Conservation (phyloP, 2,329 filamentous ascomycete genomes). For the Penicillium nordicum region DNA sequence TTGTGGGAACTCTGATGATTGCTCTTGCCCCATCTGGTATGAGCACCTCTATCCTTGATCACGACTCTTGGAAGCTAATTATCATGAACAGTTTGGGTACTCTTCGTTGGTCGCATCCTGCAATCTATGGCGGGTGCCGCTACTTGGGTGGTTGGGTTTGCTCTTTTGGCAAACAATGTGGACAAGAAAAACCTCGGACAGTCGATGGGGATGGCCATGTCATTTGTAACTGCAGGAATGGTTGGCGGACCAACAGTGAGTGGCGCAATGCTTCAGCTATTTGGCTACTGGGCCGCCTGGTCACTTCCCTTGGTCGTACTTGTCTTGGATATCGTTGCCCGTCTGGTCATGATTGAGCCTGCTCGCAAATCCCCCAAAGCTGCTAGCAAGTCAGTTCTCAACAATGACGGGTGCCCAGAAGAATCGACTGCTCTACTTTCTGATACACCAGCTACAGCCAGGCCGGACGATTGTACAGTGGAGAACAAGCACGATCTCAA, state of each 20-base stretch:
- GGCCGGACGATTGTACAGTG: neutral
- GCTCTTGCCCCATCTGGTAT: constrained; percentile 22
- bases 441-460: neutral
- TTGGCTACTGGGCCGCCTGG: constrained; percentile 35
- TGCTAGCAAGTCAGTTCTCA: neutral
- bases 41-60: neutral
- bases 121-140: constrained; percentile 29
- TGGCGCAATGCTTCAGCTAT: constrained; percentile 26
- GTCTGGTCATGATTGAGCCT: constrained; percentile 30
- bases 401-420: neutral
- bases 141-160: constrained; percentile 34
- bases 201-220: constrained; percentile 23
- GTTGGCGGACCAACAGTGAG: constrained; percentile 29
- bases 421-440: constrained; percentile 2
- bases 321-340: constrained; percentile 27
- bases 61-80: neutral
- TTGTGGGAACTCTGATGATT: constrained; percentile 27
- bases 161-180: constrained; percentile 29
- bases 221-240: constrained; percentile 26
- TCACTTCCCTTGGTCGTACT: constrained; percentile 27
- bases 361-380: neutral
- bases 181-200: constrained; percentile 26
- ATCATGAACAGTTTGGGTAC: constrained; percentile 15
- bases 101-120: constrained; percentile 29
- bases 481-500: neutral